Evolutionary conservation across 371 early-diverging fungal species (phyloP), one percentile per base, ranked within the genome.

Genomic region (Aphelidium insulamus): DNA sequence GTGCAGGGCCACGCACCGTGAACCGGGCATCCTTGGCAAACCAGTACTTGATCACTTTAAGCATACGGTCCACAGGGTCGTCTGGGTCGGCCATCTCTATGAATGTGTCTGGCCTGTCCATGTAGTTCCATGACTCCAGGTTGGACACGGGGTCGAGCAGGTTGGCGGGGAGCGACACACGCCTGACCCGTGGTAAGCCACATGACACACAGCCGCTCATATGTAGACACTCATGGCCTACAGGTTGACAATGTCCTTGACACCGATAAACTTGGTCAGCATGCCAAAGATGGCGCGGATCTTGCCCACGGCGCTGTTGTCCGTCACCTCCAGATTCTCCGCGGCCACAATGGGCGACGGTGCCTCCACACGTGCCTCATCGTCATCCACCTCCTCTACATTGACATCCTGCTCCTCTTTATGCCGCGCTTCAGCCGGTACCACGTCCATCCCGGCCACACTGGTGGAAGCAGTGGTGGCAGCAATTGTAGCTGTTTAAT

Each of bases 121-220:
- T 64, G 45, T 69, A 75, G 39, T 69, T 66, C 69, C 72, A 75
- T 50, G 66, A 66, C 48, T 75, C 73, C 22, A 75, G 57, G 33
- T 72, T 71, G 7, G 67, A 59, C 23, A 62, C 52, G 4, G 76
- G 73, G 28, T 70, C 71, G 33, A 75, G 43, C 27, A 75, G 46
- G 33, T 71, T 58, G 26, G 70, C 57, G 23, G 76, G 76, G 30
- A 75, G 49, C 25, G 70, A 69, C 29, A 75, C 39, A 5, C 73
- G 66, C 28, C 66, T 65, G 19, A 29, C 14, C n/a, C 21, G 30
- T 21, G 14, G 4, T 17, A 10, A 24, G n/a, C 10, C 18, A 32
- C 10, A 15, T 30, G 18, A 18, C 18, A 28, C n/a, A 5, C 17
- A 26, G 12, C 16, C n/a, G 23, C 5, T 34, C 22, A 16, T 22